These are phyloP conservation scores for Halenospora varia DNA, from an alignment of 495 filamentous ascomycete genomes.

Conservation along the genomic window DNA sequence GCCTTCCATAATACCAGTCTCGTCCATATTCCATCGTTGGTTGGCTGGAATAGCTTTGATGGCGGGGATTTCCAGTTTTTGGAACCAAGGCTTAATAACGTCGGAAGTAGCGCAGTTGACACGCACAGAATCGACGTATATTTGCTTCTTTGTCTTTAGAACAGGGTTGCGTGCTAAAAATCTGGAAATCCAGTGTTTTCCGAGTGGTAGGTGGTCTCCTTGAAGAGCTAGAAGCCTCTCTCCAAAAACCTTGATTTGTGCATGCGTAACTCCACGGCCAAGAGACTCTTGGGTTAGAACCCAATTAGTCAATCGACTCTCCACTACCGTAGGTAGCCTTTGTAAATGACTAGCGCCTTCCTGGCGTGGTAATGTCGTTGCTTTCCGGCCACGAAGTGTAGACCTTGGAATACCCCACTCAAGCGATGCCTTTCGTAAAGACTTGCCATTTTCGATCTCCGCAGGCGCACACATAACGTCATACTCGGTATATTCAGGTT, in stretches of 20 bases:
- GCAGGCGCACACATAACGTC: conserved; percentile 1
- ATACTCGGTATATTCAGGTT: conserved; percentile 3
- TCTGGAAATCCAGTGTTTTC: not conserved
- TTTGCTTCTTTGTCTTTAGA: conserved; percentile 8
- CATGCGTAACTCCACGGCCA: not conserved
- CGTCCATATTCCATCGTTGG: conserved; percentile 7
- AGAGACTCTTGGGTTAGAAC: conserved; percentile 3
- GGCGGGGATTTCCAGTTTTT: conserved; percentile 1
- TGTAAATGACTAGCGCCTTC: not conserved
- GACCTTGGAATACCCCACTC: not conserved
- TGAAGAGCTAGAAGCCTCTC: not conserved
- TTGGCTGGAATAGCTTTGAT: conserved; percentile 5
- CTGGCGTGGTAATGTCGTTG: not conserved
- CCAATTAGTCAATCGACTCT: not conserved
- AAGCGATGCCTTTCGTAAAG: not conserved
- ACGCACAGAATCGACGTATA: conserved; percentile 3
- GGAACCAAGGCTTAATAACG: conserved; percentile 3
- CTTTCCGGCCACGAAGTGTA: not conserved
- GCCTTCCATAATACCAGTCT: conserved; percentile 13
- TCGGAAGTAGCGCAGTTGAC: conserved; percentile 3
- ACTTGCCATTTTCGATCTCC: not conserved
- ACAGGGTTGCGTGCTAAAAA: conserved; percentile 1
- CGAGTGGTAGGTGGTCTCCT: not conserved
- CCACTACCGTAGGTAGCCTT: not conserved
- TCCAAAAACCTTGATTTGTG: not conserved